A percentile compares a stretch with the other conserved stretches of the same genome.
Conservation (phyloP, 2,329 filamentous ascomycete genomes). For the Penicillium psychrosexuale region DNA sequence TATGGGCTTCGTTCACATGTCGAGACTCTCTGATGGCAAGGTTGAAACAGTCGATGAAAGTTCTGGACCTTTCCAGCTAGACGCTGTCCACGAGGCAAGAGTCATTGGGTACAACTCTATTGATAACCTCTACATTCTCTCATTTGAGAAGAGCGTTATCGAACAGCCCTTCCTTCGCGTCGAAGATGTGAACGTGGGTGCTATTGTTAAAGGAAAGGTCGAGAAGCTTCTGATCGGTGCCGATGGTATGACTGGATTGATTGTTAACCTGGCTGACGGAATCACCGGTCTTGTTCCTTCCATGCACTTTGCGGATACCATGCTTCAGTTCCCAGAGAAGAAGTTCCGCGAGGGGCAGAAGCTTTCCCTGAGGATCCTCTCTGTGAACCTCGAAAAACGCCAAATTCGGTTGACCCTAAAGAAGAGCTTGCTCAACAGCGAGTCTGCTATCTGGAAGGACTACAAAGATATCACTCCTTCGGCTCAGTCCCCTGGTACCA, state of each 20-base stretch:
- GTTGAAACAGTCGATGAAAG: conserved; percentile 76
- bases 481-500: conserved; percentile 77
- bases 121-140: conserved; percentile 81
- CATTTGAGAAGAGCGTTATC: conserved; percentile 75
- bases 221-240: conserved; percentile 79
- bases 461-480: conserved; percentile 73
- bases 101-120: conserved; percentile 82
- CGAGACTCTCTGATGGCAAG: conserved; percentile 83
- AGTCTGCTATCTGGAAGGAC: conserved; percentile 71
- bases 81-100: conserved; percentile 74
- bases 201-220: conserved; percentile 75
- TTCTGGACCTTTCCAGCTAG: conserved; percentile 73
- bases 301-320: conserved; percentile 82
- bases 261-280: conserved; percentile 80
- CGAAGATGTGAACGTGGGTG: conserved; percentile 81
- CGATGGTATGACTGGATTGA: conserved; percentile 73
- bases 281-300: conserved; percentile 87
- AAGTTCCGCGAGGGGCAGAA: conserved; percentile 86
- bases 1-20: conserved; percentile 93
- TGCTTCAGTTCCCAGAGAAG: conserved; percentile 87
- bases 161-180: conserved; percentile 88
- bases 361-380: conserved; percentile 82
- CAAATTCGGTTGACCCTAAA: conserved; percentile 87
- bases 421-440: conserved; percentile 89
- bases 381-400: conserved; percentile 69